Percentiles rank a stretch among this genome's conserved stretches.
Conservation (phyloP, 306 rosid species). For the Echinosophora koreensis region DNA sequence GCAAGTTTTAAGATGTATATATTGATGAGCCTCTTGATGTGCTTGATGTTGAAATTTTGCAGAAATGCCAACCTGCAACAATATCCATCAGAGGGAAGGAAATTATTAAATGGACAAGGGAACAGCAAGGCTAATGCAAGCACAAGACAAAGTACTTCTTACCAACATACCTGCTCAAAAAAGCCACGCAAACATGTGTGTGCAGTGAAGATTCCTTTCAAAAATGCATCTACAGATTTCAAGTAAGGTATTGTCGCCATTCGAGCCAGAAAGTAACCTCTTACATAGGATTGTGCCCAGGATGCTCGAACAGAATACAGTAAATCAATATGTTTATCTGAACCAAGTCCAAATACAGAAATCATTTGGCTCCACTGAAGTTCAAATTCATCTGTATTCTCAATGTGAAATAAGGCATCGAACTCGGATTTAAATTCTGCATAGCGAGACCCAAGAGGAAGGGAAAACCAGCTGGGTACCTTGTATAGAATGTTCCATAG, state of each 20-base stretch:
- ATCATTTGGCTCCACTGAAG: constrained; percentile 87
- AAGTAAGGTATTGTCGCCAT: constrained; percentile 71
- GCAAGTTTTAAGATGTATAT: constrained; percentile 72
- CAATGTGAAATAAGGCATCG: constrained; percentile 70
- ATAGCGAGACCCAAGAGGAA: constrained; percentile 78
- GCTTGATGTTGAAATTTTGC: constrained; percentile 70
- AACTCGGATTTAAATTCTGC: constrained; percentile 83
- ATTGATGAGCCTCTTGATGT: constrained; percentile 72
- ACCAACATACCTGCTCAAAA: constrained; percentile 78
- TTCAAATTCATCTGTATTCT: constrained; percentile 83
- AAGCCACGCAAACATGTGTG: constrained; percentile 86
- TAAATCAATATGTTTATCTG: constrained; percentile 75
- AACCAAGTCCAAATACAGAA: constrained; percentile 69
- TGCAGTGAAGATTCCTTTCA: constrained; percentile 70
- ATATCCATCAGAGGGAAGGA: constrained; percentile 42
- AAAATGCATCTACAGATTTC: constrained; percentile 68
- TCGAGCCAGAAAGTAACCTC: constrained; percentile 82
- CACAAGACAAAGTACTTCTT: constrained; percentile 10
- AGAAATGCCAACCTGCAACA: constrained; percentile 74
- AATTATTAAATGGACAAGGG: constrained; percentile 23
- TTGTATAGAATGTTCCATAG: constrained; percentile 70
- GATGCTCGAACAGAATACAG: constrained; percentile 69
- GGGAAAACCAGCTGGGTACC: constrained; percentile 85
- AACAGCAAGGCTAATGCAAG: constrained; percentile 22
- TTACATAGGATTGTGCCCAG: constrained; percentile 78